phyloP scores from a whole-genome alignment of 148 eudicot species.

The Vaccinium darrowii region DNA sequence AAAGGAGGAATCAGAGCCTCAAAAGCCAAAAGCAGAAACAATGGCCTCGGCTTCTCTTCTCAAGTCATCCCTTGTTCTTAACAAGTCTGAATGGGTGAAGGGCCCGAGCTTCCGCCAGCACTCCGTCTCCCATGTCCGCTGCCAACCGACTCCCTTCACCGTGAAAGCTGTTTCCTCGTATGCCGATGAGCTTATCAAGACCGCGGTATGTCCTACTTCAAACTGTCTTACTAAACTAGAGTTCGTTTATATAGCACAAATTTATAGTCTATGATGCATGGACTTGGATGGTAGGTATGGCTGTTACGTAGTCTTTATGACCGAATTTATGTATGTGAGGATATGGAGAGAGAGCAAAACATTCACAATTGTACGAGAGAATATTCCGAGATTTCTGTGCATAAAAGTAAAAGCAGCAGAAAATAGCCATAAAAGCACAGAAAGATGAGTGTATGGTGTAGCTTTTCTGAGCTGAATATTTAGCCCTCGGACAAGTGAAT shows the following conservation, averaged over 20 bases:
- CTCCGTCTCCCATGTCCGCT: conserved; percentile 40
- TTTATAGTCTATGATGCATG: background rate
- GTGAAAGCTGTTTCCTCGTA: conserved; percentile 61
- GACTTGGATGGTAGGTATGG: background rate
- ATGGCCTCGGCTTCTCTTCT: conserved; percentile 88
- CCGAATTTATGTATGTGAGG: background rate
- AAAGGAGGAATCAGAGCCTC: background rate
- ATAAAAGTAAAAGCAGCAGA: background rate
- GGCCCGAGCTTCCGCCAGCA: conserved; percentile 70
- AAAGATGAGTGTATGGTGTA: background rate
- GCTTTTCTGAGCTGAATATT: background rate
- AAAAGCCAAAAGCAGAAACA: conserved; percentile 10
- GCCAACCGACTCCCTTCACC: conserved; percentile 40
- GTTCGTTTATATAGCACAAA: background rate
- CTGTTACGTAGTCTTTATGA: background rate
- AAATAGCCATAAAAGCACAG: background rate
- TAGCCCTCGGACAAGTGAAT: background rate
- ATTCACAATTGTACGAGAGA: background rate
- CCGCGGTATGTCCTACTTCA: conserved; percentile 52
- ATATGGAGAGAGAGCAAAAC: background rate
- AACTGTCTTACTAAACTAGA: background rate
- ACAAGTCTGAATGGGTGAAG: conserved; percentile 80
- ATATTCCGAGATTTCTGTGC: background rate
- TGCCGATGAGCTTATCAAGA: conserved; percentile 89
- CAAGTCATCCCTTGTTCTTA: conserved; percentile 71